Evolutionary conservation across 257 asterid genomes (phyloP).

Genomic region (Primulina huaijiensis): DNA sequence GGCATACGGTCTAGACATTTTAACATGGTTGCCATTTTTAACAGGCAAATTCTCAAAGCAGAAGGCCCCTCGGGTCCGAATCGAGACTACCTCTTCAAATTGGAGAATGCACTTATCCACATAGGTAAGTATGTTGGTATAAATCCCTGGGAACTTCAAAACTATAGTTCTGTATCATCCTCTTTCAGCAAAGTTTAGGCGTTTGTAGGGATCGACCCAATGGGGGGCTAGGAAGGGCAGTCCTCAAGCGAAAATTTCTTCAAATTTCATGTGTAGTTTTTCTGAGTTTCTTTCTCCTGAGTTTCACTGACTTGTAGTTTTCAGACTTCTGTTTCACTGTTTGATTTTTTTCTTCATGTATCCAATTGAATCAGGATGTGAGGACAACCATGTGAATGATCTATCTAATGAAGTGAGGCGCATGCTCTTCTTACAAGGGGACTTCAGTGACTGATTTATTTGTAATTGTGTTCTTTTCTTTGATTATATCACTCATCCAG

Average conservation of each 20-base stretch:
- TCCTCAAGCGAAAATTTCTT: too few species aligned
- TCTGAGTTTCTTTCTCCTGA: neutral
- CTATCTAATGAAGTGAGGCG: constrained; percentile 77
- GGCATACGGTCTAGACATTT: too few species aligned
- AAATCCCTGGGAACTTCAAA: neutral
- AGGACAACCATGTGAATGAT: constrained; percentile 72
- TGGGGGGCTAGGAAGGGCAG: neutral
- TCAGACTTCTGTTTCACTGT: neutral
- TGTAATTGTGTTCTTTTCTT: too few species aligned
- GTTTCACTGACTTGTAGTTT: constrained; percentile 4
- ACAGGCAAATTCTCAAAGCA: constrained; percentile 80
- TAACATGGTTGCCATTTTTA: neutral
- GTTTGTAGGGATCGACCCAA: neutral
- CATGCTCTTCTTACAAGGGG: constrained; percentile 37
- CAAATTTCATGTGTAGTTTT: too few species aligned
- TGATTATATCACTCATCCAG: too few species aligned
- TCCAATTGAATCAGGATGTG: constrained; percentile 52
- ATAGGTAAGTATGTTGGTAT: constrained; percentile 43
- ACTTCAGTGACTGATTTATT: constrained; percentile 24
- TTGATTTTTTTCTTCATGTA: neutral
- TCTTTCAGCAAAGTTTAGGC: neutral
- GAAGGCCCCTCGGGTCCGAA: constrained; percentile 98
- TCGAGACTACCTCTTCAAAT: constrained; percentile 89
- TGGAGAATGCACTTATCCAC: constrained; percentile 66
- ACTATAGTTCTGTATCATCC: neutral